Base-by-base conservation (phyloP, 23 red algal genomes). In the Agarophyton chilense region DNA sequence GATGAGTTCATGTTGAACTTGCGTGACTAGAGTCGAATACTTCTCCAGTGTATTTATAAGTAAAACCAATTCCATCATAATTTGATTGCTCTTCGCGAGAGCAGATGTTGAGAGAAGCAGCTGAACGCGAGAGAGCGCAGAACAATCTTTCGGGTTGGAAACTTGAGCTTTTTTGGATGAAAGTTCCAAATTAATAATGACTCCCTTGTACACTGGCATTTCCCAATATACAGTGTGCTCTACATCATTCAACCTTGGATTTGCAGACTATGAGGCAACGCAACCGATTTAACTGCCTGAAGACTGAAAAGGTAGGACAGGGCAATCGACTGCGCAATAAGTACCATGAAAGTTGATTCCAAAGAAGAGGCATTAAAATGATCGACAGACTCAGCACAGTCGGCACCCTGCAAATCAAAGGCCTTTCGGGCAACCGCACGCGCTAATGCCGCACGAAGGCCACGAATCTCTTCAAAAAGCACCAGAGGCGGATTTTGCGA, bases 221-320 rank as follows among this genome's bases (percentile, higher is more conserved):
- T 82, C 36, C 21, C 92, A 82, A 49, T 88, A 72, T 21, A 52
- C 71, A 29, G 77, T 94, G 43, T 40, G 62, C 56, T 89, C 92
- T 51, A 67, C 73, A 47, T 55, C 55, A 24, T 77, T 86, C 11
- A 76, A 90, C 0, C 94, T 40, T 19, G 94, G 94, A 67, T 96
- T 96, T 22, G 94, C 94, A 92, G 93, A 96, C 74, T 98, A 88
- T 4, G 92, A 92, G 0, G 84, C 96, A 32, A 98, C 89, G 28
- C 92, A 79, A 11, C 92, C 92, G 43, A 98, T 95, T 94, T 94
- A 14, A 93, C 70, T 22, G 92, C 92, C 5, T 86, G 96, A 29
- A 86, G 77, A 13, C 92, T 87, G 6, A 83, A 92, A 55, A 83
- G 65, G 25, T 88, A 91, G n/a, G 82, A 84, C 81, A 98, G 32